A percentile compares a stretch with the other conserved stretches of the same genome.
Evolutionary conservation across 306 rosid genomes (phyloP).

Genomic region (Benincasa hispida): DNA sequence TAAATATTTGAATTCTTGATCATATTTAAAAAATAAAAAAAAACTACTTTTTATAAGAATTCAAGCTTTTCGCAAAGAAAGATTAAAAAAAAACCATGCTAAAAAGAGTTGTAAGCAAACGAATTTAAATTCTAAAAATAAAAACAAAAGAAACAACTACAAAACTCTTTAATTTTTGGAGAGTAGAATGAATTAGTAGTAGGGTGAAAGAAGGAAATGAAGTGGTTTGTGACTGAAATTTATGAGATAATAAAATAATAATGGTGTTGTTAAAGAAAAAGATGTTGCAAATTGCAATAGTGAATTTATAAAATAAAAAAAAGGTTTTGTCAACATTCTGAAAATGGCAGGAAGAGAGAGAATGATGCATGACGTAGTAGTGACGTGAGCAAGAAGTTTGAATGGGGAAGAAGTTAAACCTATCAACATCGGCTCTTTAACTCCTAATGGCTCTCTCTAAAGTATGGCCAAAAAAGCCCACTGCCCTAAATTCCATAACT

Average conservation of each 20-base stretch:
- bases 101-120: too few relatives aligned
- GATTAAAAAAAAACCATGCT: too few relatives aligned
- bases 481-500: background rate
- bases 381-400: background rate
- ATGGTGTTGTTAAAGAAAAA: background rate
- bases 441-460: background rate
- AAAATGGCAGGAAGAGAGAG: background rate
- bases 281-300: background rate
- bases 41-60: too few relatives aligned
- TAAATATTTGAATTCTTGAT: too few relatives aligned
- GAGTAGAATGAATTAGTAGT: too few relatives aligned
- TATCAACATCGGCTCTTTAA: background rate
- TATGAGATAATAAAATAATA: background rate
- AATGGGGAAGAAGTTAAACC: constrained; percentile 1
- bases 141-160: too few relatives aligned
- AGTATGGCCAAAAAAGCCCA: background rate
- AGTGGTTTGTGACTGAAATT: background rate
- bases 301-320: background rate
- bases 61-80: too few relatives aligned
- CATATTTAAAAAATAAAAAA: too few relatives aligned
- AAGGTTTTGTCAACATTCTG: background rate
- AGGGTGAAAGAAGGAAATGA: background rate
- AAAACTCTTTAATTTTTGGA: too few relatives aligned
- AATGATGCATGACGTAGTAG: background rate
- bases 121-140: too few relatives aligned